phyloP scores from a whole-genome alignment of 2,329 filamentous ascomycete species.

The Dactylellina cionopaga region DNA sequence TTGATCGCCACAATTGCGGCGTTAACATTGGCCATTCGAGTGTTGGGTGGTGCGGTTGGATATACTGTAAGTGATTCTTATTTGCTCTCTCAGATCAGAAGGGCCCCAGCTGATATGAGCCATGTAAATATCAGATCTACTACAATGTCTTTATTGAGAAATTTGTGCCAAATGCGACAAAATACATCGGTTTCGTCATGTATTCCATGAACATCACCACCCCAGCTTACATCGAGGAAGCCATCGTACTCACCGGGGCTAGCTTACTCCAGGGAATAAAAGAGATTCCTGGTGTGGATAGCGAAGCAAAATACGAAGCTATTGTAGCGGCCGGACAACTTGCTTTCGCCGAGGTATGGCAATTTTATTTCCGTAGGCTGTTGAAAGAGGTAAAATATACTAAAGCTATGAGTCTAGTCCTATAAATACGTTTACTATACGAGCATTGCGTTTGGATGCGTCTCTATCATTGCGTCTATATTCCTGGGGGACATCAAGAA shows the following conservation, averaged over 20 bases:
- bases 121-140: conserved; percentile 56
- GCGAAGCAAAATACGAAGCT: conserved; percentile 64
- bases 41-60: conserved; percentile 73
- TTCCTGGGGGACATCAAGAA: conserved; percentile 70
- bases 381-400: neutral
- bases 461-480: conserved; percentile 68
- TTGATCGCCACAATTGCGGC: conserved; percentile 76
- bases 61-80: conserved; percentile 66
- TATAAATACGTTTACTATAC: conserved; percentile 72
- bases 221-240: conserved; percentile 63
- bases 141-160: conserved; percentile 68
- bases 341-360: conserved; percentile 68
- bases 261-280: conserved; percentile 66
- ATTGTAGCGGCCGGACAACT: conserved; percentile 69
- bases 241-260: conserved; percentile 67
- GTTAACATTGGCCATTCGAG: conserved; percentile 74
- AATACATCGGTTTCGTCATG: conserved; percentile 67
- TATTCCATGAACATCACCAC: conserved; percentile 57
- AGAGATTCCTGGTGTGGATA: conserved; percentile 66
- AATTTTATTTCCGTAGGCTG: neutral
- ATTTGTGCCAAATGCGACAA: conserved; percentile 62
- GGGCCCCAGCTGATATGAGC: conserved; percentile 53
- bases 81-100: conserved; percentile 61
- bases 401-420: neutral
- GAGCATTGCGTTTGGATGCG: conserved; percentile 70